These are phyloP conservation scores for Nidularia sp. DNA, from an alignment of 768 basidiomycete species.

Conservation along the genomic window DNA sequence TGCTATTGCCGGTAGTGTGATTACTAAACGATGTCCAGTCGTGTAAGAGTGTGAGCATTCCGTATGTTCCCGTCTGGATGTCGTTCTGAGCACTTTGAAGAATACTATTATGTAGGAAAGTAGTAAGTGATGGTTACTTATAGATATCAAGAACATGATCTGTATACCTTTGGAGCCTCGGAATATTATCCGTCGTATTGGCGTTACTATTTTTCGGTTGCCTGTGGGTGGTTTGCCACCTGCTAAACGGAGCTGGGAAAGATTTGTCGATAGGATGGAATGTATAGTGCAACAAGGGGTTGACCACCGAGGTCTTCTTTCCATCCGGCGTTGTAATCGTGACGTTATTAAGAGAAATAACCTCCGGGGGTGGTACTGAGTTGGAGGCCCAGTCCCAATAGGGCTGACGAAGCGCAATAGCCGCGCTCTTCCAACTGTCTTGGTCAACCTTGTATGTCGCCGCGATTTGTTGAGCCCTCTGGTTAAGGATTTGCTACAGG, in stretches of 20 bases:
- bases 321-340: slow-evolving; percentile 24
- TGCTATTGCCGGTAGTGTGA: slow-evolving; percentile 31
- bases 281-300: slow-evolving; percentile 28
- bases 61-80: slow-evolving; percentile 27
- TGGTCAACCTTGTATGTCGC: slow-evolving; percentile 27
- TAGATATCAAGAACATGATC: no score
- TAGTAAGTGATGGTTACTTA: no score
- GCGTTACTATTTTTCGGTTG: slow-evolving; percentile 18
- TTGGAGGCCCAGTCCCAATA: slow-evolving; percentile 52
- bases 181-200: slow-evolving; percentile 25
- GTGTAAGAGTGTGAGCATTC: slow-evolving; percentile 28
- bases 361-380: slow-evolving; percentile 30
- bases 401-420: slow-evolving; percentile 30
- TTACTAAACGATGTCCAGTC: slow-evolving; percentile 46
- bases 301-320: slow-evolving; percentile 16
- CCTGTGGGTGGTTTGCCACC: slow-evolving; percentile 30
- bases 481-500: slow-evolving; percentile 42
- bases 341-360: slow-evolving; percentile 21
- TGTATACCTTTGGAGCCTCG: slow-evolving; percentile 19
- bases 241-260: slow-evolving; percentile 22
- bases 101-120: slow-evolving; percentile 8
- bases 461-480: slow-evolving; percentile 35
- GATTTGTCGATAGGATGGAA: slow-evolving; percentile 27
- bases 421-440: slow-evolving; percentile 25
- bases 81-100: slow-evolving; percentile 18